phyloP scores from a whole-genome alignment of 1,284 basidiomycete genomes.

The Ustilago hordei region DNA sequence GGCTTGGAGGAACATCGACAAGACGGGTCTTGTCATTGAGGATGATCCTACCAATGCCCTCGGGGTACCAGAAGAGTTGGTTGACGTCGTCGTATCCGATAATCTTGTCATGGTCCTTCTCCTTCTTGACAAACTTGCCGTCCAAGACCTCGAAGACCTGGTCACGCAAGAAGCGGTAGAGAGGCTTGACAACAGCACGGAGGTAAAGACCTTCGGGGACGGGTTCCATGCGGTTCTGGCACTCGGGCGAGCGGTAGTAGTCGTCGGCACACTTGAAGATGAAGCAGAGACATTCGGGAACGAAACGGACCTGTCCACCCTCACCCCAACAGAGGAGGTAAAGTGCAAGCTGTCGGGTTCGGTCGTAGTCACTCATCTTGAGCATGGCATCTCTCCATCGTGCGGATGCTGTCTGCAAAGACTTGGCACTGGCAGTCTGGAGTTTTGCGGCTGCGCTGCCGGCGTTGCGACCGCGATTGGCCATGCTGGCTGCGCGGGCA shows the following conservation, averaged over 20 bases:
- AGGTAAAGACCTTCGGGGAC: conserved; percentile 96
- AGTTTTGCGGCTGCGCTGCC: conserved; percentile 71
- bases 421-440: conserved; percentile 80
- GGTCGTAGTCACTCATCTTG: conserved; percentile 98
- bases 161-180: conserved; percentile 97
- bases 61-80: conserved; percentile 99
- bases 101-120: conserved; percentile 91
- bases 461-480: conserved; percentile 69
- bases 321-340: conserved; percentile 98
- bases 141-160: conserved; percentile 98
- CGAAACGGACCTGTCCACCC: conserved; percentile 97
- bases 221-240: conserved; percentile 90
- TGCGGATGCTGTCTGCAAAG: conserved; percentile 82
- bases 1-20: conserved; percentile 68
- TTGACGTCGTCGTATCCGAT: conserved; percentile 99
- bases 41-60: conserved; percentile 92
- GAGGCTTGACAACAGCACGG: conserved; percentile 87
- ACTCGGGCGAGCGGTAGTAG: conserved; percentile 99
- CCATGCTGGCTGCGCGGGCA: conserved; percentile 83
- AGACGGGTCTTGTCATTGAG: conserved; percentile 84
- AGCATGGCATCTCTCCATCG: conserved; percentile 99
- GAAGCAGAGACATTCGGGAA: conserved; percentile 96
- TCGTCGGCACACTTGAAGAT: conserved; percentile 99
- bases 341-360: conserved; percentile 93
- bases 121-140: conserved; percentile 89